phyloP scores from a whole-genome alignment of 495 filamentous ascomycete genomes.

The Aspergillus diversus region DNA sequence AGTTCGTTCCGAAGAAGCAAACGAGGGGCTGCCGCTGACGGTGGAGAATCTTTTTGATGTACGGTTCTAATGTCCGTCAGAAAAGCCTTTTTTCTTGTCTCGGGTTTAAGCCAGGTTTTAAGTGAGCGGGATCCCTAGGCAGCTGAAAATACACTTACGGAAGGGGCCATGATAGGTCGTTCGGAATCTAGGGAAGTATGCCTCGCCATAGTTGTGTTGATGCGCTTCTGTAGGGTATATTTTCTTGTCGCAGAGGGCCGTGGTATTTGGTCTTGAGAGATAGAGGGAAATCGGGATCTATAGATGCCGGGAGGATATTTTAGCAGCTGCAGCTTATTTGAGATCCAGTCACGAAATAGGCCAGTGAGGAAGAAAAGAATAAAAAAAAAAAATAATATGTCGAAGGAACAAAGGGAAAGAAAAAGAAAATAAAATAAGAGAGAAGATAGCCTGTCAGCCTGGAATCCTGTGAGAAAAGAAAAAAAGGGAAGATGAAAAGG shows the following conservation, averaged over 20 bases:
- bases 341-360: not conserved
- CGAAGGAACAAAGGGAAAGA: conserved; percentile 7
- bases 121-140: not conserved
- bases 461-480: conserved; percentile 10
- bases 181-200: conserved; percentile 72
- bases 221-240: not conserved
- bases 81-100: conserved; percentile 8
- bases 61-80: conserved; percentile 54
- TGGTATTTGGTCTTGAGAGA: not conserved
- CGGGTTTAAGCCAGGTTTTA: not conserved
- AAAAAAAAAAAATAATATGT: conserved; percentile 7
- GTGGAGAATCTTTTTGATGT: conserved; percentile 80
- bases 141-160: conserved; percentile 54
- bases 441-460: conserved; percentile 4
- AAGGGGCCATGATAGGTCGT: conserved; percentile 76
- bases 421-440: conserved; percentile 4
- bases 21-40: conserved; percentile 73
- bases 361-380: not conserved
- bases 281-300: not conserved
- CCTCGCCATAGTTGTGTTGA: conserved; percentile 51
- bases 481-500: conserved; percentile 6
- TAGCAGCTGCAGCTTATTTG: not conserved
- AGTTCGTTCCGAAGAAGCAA: conserved; percentile 65
- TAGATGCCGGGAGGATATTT: not conserved
- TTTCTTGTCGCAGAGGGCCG: not conserved